Evolutionary conservation across 148 eudicot species (phyloP), one percentile per base, ranked within the genome.

Genomic region (Pharnaceum exiguum): DNA sequence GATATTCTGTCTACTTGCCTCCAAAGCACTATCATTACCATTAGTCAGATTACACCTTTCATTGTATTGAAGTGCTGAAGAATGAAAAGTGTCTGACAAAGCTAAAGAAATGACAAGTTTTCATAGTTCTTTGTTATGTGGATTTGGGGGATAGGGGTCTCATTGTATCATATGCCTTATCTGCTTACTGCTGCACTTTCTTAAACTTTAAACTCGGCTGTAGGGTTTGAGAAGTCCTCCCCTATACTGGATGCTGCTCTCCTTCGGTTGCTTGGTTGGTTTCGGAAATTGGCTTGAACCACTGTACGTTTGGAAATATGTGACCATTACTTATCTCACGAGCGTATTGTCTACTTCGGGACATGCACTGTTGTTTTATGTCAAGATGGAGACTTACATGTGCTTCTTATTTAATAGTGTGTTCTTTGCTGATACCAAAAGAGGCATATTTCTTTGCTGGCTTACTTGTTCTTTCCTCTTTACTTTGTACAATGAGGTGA

Each of bases 221-320:
- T 40, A 93, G 99, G 96, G 51, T 63, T 85, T 46, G 99, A 93
- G 75, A 84, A 85, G 71, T 81, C 76, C 51, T 81, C 84, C 37
- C 85, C 85, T 0, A 46, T 80, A 36, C 66, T 93, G 59, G 95
- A 93, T 67, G 73, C 82, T 42, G 96, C 82, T 55, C 99, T 85
- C 48, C 99, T 89, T 75, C 63, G 84, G 48, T 62, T 89, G 51
- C 89, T 93, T 58, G 78, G 91, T 56, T 93, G 99, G 96, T 78
- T 93, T 31, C 88, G 99, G 70, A 72, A 96, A 33, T 66, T 93
- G 62, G 96, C 99, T 63, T 90, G 82, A 82, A 45, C 2, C 16
- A 4, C 10, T 25, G n/a, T 5, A 9, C 18, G 25, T 11, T 1
- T 55, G 30, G 37, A 36, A 55, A 52, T 22, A 30, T 7, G 32